Conservation (phyloP, 306 rosid species). For the Cyamopsis tetragonoloba region DNA sequence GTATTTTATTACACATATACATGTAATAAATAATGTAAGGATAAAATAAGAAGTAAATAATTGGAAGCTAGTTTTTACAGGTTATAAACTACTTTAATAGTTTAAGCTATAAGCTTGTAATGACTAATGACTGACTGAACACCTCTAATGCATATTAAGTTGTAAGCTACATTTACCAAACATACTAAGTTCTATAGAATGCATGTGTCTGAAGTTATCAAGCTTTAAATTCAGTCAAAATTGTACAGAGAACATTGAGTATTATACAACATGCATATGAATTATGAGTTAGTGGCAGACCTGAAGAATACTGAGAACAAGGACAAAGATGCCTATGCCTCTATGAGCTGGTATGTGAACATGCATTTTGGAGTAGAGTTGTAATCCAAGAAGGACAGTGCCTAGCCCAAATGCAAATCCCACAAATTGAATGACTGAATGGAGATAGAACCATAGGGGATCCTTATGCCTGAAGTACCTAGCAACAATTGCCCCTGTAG, state of each 20-base stretch:
- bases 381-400: conserved; percentile 75
- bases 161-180: too few species aligned
- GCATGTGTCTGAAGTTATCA: conserved; percentile 59
- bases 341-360: conserved; percentile 80
- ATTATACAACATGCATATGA: too few species aligned
- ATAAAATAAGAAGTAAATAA: too few species aligned
- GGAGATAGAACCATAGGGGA: conserved; percentile 93
- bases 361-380: conserved; percentile 55
- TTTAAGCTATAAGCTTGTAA: too few species aligned
- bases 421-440: conserved; percentile 69
- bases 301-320: conserved; percentile 89
- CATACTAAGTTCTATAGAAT: conserved; percentile 26
- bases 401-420: conserved; percentile 82
- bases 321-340: conserved; percentile 84
- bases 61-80: too few species aligned
- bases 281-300: conserved; percentile 38
- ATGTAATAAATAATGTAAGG: too few species aligned
- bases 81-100: too few species aligned
- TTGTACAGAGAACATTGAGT: not conserved
- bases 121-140: too few species aligned
- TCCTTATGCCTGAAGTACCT: conserved; percentile 94
- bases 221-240: conserved; percentile 6
- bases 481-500: conserved; percentile 82
- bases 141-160: too few species aligned
- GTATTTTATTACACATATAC: too few species aligned